phyloP scores from a whole-genome alignment of 176 grass and related monocot genomes.

The Rhynchospora pubera region DNA sequence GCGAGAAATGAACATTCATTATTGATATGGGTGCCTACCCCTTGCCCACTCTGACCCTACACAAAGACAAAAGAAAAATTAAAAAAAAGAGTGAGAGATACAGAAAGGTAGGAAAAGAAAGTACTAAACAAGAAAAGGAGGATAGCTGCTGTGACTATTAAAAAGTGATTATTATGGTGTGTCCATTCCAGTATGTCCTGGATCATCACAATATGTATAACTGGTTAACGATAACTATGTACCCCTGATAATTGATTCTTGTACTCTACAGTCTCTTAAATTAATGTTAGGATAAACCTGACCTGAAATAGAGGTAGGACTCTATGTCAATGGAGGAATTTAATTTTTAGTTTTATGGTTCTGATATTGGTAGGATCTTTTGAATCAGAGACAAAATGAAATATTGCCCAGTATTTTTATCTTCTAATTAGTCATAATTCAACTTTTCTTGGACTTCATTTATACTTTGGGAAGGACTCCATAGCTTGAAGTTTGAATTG shows the following conservation, averaged over 20 bases:
- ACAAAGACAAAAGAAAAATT: too few relatives aligned
- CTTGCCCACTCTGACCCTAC: too few relatives aligned
- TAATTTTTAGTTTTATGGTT: background rate
- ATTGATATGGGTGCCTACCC: background rate
- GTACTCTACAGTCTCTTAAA: background rate
- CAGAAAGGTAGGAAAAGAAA: background rate
- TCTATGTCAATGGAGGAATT: background rate
- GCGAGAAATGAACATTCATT: background rate
- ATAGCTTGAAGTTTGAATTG: slow-evolving; percentile 11
- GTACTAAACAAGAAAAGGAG: background rate
- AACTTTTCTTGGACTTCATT: slow-evolving; percentile 7
- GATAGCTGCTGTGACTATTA: background rate
- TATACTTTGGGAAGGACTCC: background rate
- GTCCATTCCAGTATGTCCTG: background rate
- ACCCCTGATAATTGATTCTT: background rate
- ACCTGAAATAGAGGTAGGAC: background rate
- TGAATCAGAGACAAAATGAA: background rate
- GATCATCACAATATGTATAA: background rate
- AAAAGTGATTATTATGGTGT: background rate
- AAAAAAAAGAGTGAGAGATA: background rate
- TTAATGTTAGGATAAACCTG: background rate
- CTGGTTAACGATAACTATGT: background rate
- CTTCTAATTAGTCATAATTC: background rate
- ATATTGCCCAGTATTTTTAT: background rate
- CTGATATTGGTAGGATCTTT: background rate